A percentile compares a stretch with the other conserved stretches of the same genome.
These are phyloP conservation scores for Malus hybrid DNA, from an alignment of 331 rosid genomes.

Conservation along the genomic window DNA sequence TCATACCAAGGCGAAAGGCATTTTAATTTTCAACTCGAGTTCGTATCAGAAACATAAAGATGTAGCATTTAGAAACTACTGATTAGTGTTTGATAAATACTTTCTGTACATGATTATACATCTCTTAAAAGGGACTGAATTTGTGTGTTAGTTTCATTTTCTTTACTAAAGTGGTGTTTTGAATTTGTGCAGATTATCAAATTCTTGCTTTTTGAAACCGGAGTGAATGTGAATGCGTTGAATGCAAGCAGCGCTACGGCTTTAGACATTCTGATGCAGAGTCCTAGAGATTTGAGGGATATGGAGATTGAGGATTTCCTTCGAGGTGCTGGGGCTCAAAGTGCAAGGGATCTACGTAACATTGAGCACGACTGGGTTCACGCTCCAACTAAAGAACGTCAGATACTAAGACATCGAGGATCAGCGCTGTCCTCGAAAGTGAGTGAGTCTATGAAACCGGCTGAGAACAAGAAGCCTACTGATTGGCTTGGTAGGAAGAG, in stretches of 20 bases:
- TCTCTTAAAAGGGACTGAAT: neutral
- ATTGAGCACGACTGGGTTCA: slow-evolving; percentile 10
- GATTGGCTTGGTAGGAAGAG: slow-evolving; percentile 29
- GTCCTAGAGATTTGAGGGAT: slow-evolving; percentile 18
- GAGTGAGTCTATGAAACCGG: neutral
- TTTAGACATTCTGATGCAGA: slow-evolving; percentile 12
- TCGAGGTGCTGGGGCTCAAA: neutral
- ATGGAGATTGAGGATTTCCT: slow-evolving; percentile 18
- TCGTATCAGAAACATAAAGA: neutral
- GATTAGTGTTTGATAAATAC: neutral
- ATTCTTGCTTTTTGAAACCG: neutral
- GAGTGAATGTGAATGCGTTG: slow-evolving; percentile 8
- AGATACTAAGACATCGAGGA: neutral
- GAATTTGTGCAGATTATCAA: slow-evolving; percentile 9
- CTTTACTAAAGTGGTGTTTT: neutral
- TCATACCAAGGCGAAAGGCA: no score
- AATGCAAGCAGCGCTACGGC: slow-evolving; percentile 7
- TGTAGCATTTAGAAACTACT: neutral
- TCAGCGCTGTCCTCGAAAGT: neutral
- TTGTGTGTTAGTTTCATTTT: neutral
- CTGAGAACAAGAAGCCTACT: neutral
- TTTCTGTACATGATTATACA: neutral
- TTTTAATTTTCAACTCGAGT: neutral
- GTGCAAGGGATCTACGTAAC: slow-evolving; percentile 1
- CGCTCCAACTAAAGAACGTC: neutral